Evolutionary conservation across 163 green algal genomes (phyloP), one percentile per base, ranked within the genome.

Genomic region (Chlamydomonas reinhardtii): DNA sequence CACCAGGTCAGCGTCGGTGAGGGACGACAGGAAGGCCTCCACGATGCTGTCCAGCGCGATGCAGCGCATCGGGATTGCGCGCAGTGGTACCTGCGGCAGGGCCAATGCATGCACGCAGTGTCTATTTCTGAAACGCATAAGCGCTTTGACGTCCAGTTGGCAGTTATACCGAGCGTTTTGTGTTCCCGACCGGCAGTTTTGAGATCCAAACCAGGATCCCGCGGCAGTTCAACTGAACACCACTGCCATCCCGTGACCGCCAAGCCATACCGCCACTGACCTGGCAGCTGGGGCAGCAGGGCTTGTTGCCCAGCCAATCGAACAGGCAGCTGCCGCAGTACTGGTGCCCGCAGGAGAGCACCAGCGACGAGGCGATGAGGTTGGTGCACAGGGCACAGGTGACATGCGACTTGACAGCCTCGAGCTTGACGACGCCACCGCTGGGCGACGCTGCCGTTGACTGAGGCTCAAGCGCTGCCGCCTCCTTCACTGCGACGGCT

Each of bases 291-390:
- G 90, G 90, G 65, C 90, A 93, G 22, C 39, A 70, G 0, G 77
- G 85, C 69, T 88, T 90, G 64, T 87, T 73, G 19, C 70, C 82
- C 3, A 93, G 71, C 39, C 75, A 77, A 20, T 85, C 78, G 31
- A 89, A 90, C 27, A 93, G 62, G 83, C 90, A 93, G 32, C 75
- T 82, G 14, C 88, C 90, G 78, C 90, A 93, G 71, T 91, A 93
- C 22, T 86, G 54, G 65, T 93, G 90, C 20, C 84, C 88, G 78
- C 90, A 93, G 22, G 70, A 83, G 1, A 93, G 77, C 37, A 93
- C 76, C 37, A 93, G 71, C 2, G 73, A 88, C 11, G 80, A 84
- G 0, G 88, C 85, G 17, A 91, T 74, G 19, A 84, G 85, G 4
- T 78, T 74, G 64, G 29, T 54, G 76, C 88, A 93, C 1, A 93